phyloP scores from a whole-genome alignment of 352 stramenopile genomes.

The Plasmopara halstedii region DNA sequence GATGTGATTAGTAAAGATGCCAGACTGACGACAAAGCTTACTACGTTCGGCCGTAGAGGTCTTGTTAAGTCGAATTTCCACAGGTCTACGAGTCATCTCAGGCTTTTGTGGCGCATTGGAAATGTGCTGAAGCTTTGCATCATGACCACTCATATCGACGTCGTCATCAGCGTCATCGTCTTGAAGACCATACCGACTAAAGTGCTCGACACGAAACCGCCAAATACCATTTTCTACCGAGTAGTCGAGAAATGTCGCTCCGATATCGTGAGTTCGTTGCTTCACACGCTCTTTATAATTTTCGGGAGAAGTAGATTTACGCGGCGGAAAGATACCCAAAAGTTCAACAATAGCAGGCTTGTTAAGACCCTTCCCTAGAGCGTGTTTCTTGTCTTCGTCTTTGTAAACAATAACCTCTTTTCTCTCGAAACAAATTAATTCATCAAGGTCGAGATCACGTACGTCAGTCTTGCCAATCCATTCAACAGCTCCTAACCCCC shows the following conservation, averaged over 20 bases:
- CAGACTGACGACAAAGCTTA: constrained; percentile 37
- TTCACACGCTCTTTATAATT: constrained; percentile 75
- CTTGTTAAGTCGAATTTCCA: constrained; percentile 12
- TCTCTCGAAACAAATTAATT: constrained; percentile 74
- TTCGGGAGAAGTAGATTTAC: constrained; percentile 44
- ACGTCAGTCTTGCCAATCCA: constrained; percentile 80
- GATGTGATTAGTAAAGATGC: constrained; percentile 26
- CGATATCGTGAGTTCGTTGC: constrained; percentile 65
- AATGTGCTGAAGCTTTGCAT: constrained; percentile 12
- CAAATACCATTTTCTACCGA: constrained; percentile 62
- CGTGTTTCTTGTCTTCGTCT: constrained; percentile 79
- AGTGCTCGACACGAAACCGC: constrained; percentile 82
- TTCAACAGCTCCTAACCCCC: constrained; percentile 66
- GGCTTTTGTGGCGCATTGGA: constrained; percentile 19
- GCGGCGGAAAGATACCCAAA: constrained; percentile 64
- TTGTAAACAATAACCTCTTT: constrained; percentile 84
- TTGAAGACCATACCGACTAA: constrained; percentile 76
- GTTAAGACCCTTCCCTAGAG: constrained; percentile 65
- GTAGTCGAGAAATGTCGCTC: constrained; percentile 75
- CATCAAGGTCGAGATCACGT: constrained; percentile 68
- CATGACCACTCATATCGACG: constrained; percentile 29
- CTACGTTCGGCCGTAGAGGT: constrained; percentile 25
- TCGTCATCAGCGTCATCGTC: constrained; percentile 69
- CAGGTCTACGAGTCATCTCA: constrained; percentile 16
- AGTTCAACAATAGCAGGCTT: constrained; percentile 74